A percentile compares a stretch with the other conserved stretches of the same genome.
These are phyloP conservation scores for Annulohypoxylon nitens DNA, from an alignment of 495 filamentous ascomycete genomes.

Conservation along the genomic window DNA sequence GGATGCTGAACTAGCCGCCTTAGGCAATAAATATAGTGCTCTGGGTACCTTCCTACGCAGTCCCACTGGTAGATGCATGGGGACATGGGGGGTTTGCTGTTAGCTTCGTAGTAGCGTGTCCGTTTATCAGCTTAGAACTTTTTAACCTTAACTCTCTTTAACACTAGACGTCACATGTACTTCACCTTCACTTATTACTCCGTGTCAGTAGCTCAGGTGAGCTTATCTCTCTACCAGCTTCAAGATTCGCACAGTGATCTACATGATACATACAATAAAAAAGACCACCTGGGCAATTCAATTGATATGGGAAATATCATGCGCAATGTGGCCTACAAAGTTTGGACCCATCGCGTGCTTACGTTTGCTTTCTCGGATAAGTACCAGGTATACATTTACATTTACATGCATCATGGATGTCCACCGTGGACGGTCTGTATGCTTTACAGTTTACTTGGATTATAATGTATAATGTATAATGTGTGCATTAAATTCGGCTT, in stretches of 20 bases:
- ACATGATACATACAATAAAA: background rate
- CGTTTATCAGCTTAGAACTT: slow-evolving; percentile 11
- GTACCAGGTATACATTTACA: background rate
- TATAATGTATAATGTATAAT: background rate
- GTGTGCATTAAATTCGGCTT: slow-evolving; percentile 6
- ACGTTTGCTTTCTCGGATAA: slow-evolving; percentile 4
- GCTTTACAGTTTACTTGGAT: background rate
- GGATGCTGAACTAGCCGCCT: background rate
- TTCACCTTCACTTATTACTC: background rate
- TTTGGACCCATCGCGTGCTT: background rate
- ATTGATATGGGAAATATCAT: background rate
- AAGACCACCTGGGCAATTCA: too few species aligned
- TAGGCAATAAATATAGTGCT: slow-evolving; percentile 3
- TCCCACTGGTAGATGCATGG: slow-evolving; percentile 1
- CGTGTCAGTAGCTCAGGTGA: background rate
- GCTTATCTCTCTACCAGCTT: background rate
- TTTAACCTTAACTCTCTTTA: slow-evolving; percentile 16
- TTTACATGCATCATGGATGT: too few species aligned
- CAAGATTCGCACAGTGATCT: slow-evolving; percentile 10
- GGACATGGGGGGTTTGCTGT: background rate
- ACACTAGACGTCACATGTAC: slow-evolving; percentile 7
- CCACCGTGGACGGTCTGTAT: background rate
- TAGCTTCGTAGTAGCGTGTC: slow-evolving; percentile 8
- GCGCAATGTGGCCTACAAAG: slow-evolving; percentile 5
- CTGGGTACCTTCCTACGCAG: background rate